phyloP scores from a whole-genome alignment of 106 monocot genomes.

The Hemerocallis citrina region DNA sequence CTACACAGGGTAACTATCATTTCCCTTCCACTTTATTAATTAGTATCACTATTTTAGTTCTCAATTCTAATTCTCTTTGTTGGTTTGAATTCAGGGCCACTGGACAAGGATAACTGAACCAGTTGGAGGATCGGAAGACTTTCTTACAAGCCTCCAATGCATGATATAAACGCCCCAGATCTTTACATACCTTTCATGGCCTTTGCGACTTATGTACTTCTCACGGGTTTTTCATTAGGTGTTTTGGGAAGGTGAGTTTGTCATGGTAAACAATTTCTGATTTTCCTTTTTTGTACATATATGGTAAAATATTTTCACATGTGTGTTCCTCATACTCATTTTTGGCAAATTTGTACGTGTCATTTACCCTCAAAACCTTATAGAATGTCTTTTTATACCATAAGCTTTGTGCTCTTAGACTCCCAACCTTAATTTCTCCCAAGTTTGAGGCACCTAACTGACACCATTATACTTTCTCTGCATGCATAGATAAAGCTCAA shows the following conservation, averaged over 20 bases:
- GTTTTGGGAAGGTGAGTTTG: background rate
- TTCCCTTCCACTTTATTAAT: no score
- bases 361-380: background rate
- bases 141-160: conserved; percentile 35
- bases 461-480: background rate
- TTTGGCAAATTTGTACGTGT: background rate
- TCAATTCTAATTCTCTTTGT: background rate
- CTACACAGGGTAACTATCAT: no score
- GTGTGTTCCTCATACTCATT: no score
- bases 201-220: conserved; percentile 34
- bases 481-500: background rate
- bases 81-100: background rate
- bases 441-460: background rate
- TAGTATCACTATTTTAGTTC: no score
- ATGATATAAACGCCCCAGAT: conserved; percentile 46
- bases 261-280: background rate
- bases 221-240: conserved; percentile 35
- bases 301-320: background rate
- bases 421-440: background rate
- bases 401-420: background rate
- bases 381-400: background rate
- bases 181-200: conserved; percentile 45
- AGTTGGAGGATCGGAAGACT: conserved; percentile 32
- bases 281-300: background rate
- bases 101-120: conserved; percentile 37